Base-by-base conservation (phyloP, 768 basidiomycete species). In the Galerina marginata region DNA sequence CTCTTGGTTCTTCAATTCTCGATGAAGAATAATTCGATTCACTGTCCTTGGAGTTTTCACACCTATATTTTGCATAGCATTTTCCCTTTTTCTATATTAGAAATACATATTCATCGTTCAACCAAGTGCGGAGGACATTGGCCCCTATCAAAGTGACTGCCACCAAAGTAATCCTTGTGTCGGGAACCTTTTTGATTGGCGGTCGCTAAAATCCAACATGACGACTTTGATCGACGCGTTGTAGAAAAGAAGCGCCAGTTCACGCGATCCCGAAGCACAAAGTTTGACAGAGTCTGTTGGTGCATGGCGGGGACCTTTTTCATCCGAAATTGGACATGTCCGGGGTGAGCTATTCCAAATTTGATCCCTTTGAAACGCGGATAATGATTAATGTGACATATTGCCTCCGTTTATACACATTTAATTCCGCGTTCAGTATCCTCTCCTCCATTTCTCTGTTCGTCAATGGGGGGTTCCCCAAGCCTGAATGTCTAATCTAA, bases 1-100 rank as follows among this genome's bases (percentile, higher is more conserved):
- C 54, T 95, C 93, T 59, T 95, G 93, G 93, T 95, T 95, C 78
- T 95, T 95, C 83, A 91, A 89, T 74, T 88, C 91, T 65, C 88
- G 90, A 73, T 89, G 78, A 60, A 65, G 49, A 49, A n/a, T 49
- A 44, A 48, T 46, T 44, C 20, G 48, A 11, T 47, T 23, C 42
- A 51, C 47, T 56, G 20, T 39, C 53, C 54, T 42, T 61, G 57
- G 53, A 59, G 49, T 60, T 29, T 42, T 43, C 58, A 46, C 52
- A 54, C 57, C 60, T 69, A 65, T 65, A 67, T 58, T 59, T 64
- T 59, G 58, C 64, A 56, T 69, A 67, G 65, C 61, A 63, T 65
- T 64, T 64, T 46, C 61, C 58, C 56, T 52, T 57, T 37, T 60
- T 55, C 63, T 68, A 60, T 67, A 65, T 57, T 65, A 66, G 64